Base-by-base conservation (phyloP, 1,139 yeast species). In the Yamadazyma sp. region DNA sequence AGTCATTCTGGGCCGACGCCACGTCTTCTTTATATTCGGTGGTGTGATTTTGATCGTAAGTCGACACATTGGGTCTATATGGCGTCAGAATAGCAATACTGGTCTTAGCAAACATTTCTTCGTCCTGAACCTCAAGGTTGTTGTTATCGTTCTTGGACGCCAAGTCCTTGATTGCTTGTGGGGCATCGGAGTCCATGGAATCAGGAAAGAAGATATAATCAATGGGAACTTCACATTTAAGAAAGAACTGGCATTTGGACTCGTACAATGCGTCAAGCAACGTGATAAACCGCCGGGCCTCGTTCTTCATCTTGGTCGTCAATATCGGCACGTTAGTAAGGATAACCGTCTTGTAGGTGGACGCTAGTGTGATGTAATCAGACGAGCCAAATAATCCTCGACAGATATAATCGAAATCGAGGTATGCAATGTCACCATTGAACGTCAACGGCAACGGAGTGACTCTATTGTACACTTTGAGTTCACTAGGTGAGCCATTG, bases 231-330 rank as follows among this genome's bases (percentile, higher is more conserved):
- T 73, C 81, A 23, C 76, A 58, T 36, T 80, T 59, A 46, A 83
- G 56, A 27, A 67, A 70, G 14, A 82, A 59, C 48, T 78, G 79
- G 49, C 88, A 82, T 49, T 74, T 73, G 21, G 82, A 72, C 52
- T 83, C 90, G 52, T 83, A 83, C 6, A 82, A 57, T 0, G 88
- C 86, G 57, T 83, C 89, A 18, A 83, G 54, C 15, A 83, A 59
- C 0, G 85, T 80, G 34, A 83, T 83, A 48, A 83, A 77, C 40
- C 86, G 58, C 39, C 86, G 61, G 2, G 89, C 89, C 47, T 82
- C 87, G 50, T 81, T 81, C 50, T 80, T 81, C 78, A 71, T 76
- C 37, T 64, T 71, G 5, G 77, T 57, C 2, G 80, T 75, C 59
- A 83, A 59, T 3, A 77, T 65, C 0, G 90, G 90, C 2, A 83